A percentile compares a stretch with the other conserved stretches of the same genome.
Evolutionary conservation across 2,329 filamentous ascomycete species (phyloP).

Genomic region (Aspergillus aculeatus): DNA sequence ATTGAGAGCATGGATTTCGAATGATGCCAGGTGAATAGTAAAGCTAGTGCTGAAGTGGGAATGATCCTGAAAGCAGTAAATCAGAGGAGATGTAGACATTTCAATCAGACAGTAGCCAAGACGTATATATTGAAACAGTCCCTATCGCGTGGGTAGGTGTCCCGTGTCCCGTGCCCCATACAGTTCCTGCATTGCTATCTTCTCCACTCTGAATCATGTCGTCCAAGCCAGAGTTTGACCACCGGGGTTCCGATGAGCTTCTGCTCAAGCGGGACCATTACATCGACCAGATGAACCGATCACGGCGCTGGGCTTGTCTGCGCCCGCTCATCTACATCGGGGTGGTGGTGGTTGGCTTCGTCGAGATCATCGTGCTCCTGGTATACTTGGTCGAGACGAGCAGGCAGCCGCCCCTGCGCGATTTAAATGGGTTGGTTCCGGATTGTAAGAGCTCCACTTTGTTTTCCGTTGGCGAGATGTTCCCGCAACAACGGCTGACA

Average conservation of each 20-base stretch:
- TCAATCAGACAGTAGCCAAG: too few relatives aligned
- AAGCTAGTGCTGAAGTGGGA: too few relatives aligned
- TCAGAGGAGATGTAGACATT: too few relatives aligned
- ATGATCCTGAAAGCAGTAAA: accelerated
- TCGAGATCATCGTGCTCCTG: neutral
- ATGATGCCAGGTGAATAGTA: too few relatives aligned
- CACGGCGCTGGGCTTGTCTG: neutral
- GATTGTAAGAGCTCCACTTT: neutral
- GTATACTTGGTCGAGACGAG: neutral
- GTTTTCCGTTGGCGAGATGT: neutral
- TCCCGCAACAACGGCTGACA: neutral
- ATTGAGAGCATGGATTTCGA: too few relatives aligned
- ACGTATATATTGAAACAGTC: too few relatives aligned
- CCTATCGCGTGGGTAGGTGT: too few relatives aligned
- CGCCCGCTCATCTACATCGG: neutral
- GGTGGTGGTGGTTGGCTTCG: neutral
- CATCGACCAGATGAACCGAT: neutral
- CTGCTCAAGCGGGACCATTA: neutral
- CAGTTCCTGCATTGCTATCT: too few relatives aligned
- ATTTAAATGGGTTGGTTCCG: neutral
- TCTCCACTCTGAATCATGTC: neutral
- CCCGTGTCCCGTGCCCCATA: too few relatives aligned
- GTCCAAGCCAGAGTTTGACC: neutral
- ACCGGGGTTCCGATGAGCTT: neutral
- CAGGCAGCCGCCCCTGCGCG: neutral